A percentile compares a stretch with the other conserved stretches of the same genome.
phyloP scores from a whole-genome alignment of 2,329 filamentous ascomycete genomes.

The Ustilaginoidea virens region DNA sequence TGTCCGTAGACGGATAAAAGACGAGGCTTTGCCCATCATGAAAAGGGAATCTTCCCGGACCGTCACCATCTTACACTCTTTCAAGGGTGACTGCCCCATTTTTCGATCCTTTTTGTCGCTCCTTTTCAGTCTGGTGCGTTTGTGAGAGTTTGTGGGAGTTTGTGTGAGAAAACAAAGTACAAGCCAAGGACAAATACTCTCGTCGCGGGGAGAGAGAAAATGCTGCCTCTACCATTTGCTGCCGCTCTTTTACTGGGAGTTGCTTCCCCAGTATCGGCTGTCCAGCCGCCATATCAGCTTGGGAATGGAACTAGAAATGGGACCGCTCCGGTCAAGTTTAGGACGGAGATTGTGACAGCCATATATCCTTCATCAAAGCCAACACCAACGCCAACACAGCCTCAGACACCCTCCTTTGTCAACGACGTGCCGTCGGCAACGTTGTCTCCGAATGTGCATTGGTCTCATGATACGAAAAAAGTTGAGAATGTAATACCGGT shows the following conservation, averaged over 20 bases:
- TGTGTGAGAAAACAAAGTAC: no score
- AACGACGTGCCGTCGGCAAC: constrained; percentile 1
- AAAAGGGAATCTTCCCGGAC: no score
- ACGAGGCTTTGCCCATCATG: no score
- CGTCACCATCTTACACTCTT: no score
- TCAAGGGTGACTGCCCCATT: no score
- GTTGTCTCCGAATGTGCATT: constrained; percentile 9
- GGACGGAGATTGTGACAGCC: neutral
- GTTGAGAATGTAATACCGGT: constrained; percentile 11
- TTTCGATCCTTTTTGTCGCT: no score
- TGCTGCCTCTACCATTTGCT: neutral
- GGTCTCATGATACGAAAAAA: constrained; percentile 10
- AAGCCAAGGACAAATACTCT: no score
- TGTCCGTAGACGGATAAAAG: no score
- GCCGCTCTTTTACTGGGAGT: constrained; percentile 3
- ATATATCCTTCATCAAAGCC: neutral
- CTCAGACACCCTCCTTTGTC: constrained; percentile 2
- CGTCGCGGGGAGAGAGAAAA: no score
- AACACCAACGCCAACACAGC: neutral
- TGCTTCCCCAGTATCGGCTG: neutral
- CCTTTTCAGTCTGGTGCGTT: no score
- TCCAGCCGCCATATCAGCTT: neutral
- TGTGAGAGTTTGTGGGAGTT: no score
- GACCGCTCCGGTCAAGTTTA: neutral
- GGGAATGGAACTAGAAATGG: constrained; percentile 1